Evolutionary conservation across 192 early-diverging fungal genomes (phyloP).

Genomic region (Backusella luteola): DNA sequence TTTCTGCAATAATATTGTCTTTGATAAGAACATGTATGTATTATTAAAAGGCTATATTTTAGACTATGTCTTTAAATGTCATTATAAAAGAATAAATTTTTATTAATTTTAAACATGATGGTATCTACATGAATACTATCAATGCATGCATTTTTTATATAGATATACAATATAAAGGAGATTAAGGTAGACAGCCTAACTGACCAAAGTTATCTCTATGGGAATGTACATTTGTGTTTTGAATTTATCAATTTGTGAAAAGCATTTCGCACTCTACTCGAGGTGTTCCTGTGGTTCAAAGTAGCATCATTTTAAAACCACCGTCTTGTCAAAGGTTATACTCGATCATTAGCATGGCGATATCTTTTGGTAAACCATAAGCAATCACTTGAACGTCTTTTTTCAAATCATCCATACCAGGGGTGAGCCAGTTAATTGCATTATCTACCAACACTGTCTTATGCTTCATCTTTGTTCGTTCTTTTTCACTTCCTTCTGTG

Average conservation of each 20-base stretch:
- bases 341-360: constrained; percentile 51
- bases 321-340: constrained; percentile 62
- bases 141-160: background rate
- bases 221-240: constrained; percentile 49
- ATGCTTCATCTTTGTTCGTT: constrained; percentile 52
- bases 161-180: background rate
- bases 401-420: constrained; percentile 51
- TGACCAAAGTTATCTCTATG: constrained; percentile 62
- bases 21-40: too few species aligned
- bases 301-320: constrained; percentile 50
- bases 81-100: constrained; percentile 40
- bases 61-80: too few species aligned
- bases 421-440: constrained; percentile 55
- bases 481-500: constrained; percentile 39
- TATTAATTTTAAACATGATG: too few species aligned
- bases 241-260: too few species aligned
- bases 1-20: too few species aligned
- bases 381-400: constrained; percentile 60
- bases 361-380: constrained; percentile 58
- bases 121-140: background rate
- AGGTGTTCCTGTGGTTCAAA: background rate
- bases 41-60: too few species aligned
- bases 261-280: too few species aligned
- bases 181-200: constrained; percentile 42
- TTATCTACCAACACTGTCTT: constrained; percentile 56